These are phyloP conservation scores for Leptographium radiaticola DNA, from an alignment of 2,329 filamentous ascomycete genomes.

Conservation along the genomic window DNA sequence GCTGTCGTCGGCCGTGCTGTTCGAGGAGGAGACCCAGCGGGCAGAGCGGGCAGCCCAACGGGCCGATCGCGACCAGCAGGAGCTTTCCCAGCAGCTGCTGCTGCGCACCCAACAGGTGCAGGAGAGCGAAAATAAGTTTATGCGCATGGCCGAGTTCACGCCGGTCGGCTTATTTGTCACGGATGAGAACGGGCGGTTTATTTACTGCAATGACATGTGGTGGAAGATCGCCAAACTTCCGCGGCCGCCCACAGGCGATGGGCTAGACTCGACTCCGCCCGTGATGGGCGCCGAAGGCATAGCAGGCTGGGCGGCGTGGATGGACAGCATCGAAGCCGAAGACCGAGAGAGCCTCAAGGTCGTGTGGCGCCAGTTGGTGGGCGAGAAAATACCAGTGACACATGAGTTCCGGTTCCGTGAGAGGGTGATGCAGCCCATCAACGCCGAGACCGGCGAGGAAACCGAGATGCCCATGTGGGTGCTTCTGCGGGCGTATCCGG, in stretches of 20 bases:
- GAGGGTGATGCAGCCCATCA: slow-evolving; percentile 49
- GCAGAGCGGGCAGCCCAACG: slow-evolving; percentile 61
- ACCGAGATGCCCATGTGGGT: slow-evolving; percentile 46
- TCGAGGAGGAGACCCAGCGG: slow-evolving; percentile 69
- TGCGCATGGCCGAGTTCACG: slow-evolving; percentile 71
- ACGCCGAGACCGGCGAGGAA: slow-evolving; percentile 40
- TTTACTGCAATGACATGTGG: slow-evolving; percentile 73
- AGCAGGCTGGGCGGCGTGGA: slow-evolving; percentile 38
- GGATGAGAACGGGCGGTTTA: slow-evolving; percentile 56
- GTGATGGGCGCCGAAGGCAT: not conserved
- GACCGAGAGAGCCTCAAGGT: slow-evolving; percentile 45
- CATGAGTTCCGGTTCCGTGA: slow-evolving; percentile 66
- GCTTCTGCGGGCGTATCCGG: slow-evolving; percentile 62
- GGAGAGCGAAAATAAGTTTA: slow-evolving; percentile 66
- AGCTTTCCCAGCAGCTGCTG: slow-evolving; percentile 63
- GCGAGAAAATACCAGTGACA: slow-evolving; percentile 50
- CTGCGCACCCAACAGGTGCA: slow-evolving; percentile 48
- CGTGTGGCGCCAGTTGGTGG: slow-evolving; percentile 50
- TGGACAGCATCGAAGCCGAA: slow-evolving; percentile 56
- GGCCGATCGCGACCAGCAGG: slow-evolving; percentile 63
- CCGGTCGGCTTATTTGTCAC: slow-evolving; percentile 79
- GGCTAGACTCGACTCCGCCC: not conserved
- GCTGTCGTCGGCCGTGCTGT: slow-evolving; percentile 67
- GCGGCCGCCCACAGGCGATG: slow-evolving; percentile 41
- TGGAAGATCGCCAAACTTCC: slow-evolving; percentile 57